Conservation (phyloP, 441 rosid species). For the Rhodomyrtus psidioides region DNA sequence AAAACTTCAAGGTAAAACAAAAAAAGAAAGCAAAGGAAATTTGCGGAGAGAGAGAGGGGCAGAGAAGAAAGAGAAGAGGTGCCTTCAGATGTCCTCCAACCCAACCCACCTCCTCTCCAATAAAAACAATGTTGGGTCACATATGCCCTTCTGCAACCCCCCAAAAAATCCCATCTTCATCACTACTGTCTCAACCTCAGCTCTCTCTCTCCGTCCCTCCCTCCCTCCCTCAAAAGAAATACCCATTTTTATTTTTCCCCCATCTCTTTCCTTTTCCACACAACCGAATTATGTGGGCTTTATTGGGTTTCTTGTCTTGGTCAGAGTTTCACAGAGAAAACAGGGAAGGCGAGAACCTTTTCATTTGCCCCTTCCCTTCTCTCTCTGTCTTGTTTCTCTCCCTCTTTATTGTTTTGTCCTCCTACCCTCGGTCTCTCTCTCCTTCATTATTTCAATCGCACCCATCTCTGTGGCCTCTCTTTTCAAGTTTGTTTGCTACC, state of each 20-base stretch:
- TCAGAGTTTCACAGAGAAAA: conserved; percentile 69
- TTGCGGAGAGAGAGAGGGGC: conserved; percentile 3
- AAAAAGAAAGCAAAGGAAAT: conserved; percentile 9
- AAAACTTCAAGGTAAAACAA: conserved; percentile 18
- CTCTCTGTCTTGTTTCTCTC: not conserved
- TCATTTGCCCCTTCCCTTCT: conserved; percentile 18
- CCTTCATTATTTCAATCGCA: not conserved
- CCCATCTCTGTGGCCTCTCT: not conserved
- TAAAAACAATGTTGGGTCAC: conserved; percentile 17
- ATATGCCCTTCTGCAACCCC: conserved; percentile 69
- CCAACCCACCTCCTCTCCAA: conserved; percentile 27
- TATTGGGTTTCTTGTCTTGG: conserved; percentile 78
- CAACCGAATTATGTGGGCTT: conserved; percentile 75
- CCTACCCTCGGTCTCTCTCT: not conserved
- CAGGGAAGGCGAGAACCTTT: conserved; percentile 50
- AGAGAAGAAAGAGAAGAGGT: conserved; percentile 8
- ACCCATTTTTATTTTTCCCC: not conserved
- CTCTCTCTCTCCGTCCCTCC: not conserved
- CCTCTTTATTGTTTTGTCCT: not conserved
- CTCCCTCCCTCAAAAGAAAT: conserved; percentile 21
- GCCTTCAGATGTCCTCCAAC: conserved; percentile 40
- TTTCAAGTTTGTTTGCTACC: not conserved
- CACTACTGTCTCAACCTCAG: conserved; percentile 42
- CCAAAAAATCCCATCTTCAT: conserved; percentile 54
- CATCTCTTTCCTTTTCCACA: conserved; percentile 20